Evolutionary conservation across 768 basidiomycete species (phyloP), one percentile per base, ranked within the genome.

Genomic region (Clavaria fumosa): DNA sequence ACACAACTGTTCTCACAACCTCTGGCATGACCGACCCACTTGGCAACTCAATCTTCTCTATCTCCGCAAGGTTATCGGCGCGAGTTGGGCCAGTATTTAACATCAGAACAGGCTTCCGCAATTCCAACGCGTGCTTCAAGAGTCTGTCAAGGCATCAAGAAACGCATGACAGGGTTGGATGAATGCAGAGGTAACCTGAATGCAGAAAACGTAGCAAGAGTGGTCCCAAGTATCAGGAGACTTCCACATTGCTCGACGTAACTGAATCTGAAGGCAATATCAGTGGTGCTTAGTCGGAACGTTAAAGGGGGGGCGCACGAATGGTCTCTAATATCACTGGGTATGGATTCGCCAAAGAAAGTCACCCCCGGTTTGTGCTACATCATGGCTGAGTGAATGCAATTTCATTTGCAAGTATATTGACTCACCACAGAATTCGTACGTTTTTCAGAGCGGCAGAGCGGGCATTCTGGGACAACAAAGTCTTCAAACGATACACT

Each of bases 291-390:
- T 11, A 19, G 26, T 4, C 15, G 9, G 18, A 22, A 23, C 15
- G 38, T 22, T 36, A 17, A 31, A 43, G 23, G 37, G 24, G 39
- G 12, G 26, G 40, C 78, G 51, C 53, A 85, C 82, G 89, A 88
- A 48, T 70, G 66, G 31, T 77, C 70, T 51, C 71, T 80, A 35
- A 81, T 64, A 23, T 58, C 42, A 17, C 63, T 53, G 7, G 74
- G 64, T 45, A 96, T 84, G 1, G 85, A 82, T 59, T 93, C 90
- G 22, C 90, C 90, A 48, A 91, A 91, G 53, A 90, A 90, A 7
- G 85, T 70, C 12, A 90, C 67, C 30, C 78, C 75, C 0, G 88
- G 80, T 59, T 89, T 90, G 41, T 76, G 69, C 82, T 77, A 48
- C 4, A n/a, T 31, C 24, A 21, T 39, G n/a, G n/a, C 34, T 17